phyloP scores from a whole-genome alignment of 805 yeast genomes.

The Candida succiphila region DNA sequence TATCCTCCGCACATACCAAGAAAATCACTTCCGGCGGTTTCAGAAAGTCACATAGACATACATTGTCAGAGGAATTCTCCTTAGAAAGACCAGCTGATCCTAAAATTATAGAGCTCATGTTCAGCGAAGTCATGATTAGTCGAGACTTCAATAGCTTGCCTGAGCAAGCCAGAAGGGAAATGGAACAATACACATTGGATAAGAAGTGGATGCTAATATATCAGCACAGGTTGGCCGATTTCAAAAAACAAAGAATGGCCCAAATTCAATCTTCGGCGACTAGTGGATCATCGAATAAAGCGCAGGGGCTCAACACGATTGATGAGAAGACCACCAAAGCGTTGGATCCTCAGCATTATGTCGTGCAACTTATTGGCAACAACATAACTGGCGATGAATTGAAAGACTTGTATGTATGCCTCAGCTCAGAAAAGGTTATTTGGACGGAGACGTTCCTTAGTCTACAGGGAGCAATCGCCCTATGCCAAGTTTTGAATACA shows the following conservation, averaged over 20 bases:
- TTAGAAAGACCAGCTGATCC: constrained; percentile 63
- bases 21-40: constrained; percentile 13
- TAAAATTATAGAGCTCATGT: constrained; percentile 61
- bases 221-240: constrained; percentile 77
- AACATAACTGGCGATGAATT: constrained; percentile 59
- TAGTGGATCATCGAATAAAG: not conserved
- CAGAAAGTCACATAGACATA: constrained; percentile 25
- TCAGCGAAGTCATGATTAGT: constrained; percentile 70
- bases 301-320: constrained; percentile 3
- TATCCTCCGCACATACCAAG: constrained; percentile 19
- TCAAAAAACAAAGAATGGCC: constrained; percentile 33
- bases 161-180: constrained; percentile 61
- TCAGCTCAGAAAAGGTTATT: constrained; percentile 64
- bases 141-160: constrained; percentile 64
- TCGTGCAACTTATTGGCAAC: constrained; percentile 62
- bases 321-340: constrained; percentile 5
- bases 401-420: constrained; percentile 80
- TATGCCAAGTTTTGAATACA: constrained; percentile 55
- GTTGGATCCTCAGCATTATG: constrained; percentile 64
- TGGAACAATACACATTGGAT: constrained; percentile 62
- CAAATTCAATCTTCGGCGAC: not conserved
- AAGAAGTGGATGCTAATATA: constrained; percentile 89
- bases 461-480: constrained; percentile 82
- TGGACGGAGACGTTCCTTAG: constrained; percentile 83
- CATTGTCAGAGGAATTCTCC: constrained; percentile 27